Evolutionary conservation across 2,329 filamentous ascomycete genomes (phyloP).

Genomic region (Thelonectria discophora): DNA sequence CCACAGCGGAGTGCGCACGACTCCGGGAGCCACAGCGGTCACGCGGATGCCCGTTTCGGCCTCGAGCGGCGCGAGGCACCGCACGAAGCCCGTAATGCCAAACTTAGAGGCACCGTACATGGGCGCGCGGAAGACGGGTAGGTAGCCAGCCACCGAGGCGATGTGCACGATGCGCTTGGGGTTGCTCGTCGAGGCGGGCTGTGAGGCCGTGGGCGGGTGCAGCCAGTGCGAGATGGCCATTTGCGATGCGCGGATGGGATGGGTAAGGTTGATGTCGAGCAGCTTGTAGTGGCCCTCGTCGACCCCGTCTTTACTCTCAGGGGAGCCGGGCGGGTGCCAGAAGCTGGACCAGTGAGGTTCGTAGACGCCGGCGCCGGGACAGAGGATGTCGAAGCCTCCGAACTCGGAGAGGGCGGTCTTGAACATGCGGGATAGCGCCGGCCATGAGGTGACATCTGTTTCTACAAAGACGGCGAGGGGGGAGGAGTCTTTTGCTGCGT

Average conservation of each 20-base stretch:
- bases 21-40: constrained; percentile 54
- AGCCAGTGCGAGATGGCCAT: constrained; percentile 52
- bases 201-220: constrained; percentile 32
- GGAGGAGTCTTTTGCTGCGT: constrained; percentile 29
- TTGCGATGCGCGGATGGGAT: constrained; percentile 53
- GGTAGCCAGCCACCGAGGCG: constrained; percentile 49
- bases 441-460: constrained; percentile 57
- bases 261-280: constrained; percentile 53
- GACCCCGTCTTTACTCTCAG: constrained; percentile 43
- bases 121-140: constrained; percentile 46
- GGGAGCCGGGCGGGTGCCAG: constrained; percentile 52
- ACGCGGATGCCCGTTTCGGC: constrained; percentile 48
- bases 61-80: constrained; percentile 51
- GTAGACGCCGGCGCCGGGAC: constrained; percentile 57
- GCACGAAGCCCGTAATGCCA: constrained; percentile 52
- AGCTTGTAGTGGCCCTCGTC: constrained; percentile 46
- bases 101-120: constrained; percentile 53
- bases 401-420: constrained; percentile 47
- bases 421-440: constrained; percentile 49
- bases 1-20: constrained; percentile 57
- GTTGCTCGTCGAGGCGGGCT: constrained; percentile 33
- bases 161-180: constrained; percentile 52
- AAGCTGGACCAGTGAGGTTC: constrained; percentile 56
- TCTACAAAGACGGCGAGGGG: constrained; percentile 52
- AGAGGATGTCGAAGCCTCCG: constrained; percentile 53